Evolutionary conservation across 495 filamentous ascomycete genomes (phyloP), one percentile per base, ranked within the genome.

Genomic region (Xylaria bambusicola): DNA sequence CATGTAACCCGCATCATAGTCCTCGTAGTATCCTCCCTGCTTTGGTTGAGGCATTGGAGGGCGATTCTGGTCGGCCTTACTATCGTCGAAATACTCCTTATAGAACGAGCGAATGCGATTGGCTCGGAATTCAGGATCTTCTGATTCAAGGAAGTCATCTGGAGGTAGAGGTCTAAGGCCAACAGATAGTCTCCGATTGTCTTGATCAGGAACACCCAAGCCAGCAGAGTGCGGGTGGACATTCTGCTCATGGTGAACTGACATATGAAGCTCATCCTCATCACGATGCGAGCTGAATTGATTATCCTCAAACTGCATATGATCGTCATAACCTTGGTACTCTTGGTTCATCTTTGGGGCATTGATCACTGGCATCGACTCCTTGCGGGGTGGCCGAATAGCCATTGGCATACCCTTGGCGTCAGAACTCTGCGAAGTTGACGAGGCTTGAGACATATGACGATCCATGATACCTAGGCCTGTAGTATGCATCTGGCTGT

Each of bases 51-150:
- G 62, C 49, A 60, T 45, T 1, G 69, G 67, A 6, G 80, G 78
- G 29, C 77, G 67, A 13, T 75, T 76, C 26, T 78, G 79, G 29
- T 75, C 79, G 0, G 78, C 79, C 69, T 88, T 90, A 18, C 83
- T 86, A 23, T 96, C 93, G 53, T 98, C 94, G 61, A 98, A 98
- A 73, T 98, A 98, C 73, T 98, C 94, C 72, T 97, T 97, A 77
- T 98, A 98, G 77, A 98, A 98, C 23, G 95, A 98, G 64, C 94
- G 85, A 62, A 98, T 98, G 21, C 95, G 85, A 75, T 96, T 97
- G 60, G 94, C 94, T 70, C 94, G 85, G 74, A 93, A 85, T 75
- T 98, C 94, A 2, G 94, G 90, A 68, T 96, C 90, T n/a, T 92
- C 90, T 33, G 90, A 88, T 23, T 78, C 77, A 45, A 76, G 74